phyloP scores from a whole-genome alignment of 2,329 filamentous ascomycete species.

The Aureobasidium sp. region DNA sequence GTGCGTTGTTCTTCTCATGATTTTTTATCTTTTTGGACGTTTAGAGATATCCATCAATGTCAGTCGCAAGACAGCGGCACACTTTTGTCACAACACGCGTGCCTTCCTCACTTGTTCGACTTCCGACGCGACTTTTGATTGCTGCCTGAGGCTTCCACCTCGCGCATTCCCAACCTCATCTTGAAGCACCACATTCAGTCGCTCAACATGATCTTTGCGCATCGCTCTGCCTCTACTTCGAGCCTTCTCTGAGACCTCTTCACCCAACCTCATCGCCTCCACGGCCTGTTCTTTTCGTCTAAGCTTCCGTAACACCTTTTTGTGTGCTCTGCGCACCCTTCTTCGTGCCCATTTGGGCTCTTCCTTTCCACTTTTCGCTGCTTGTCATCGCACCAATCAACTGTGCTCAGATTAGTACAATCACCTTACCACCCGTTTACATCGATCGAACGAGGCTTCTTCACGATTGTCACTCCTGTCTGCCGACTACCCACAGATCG shows the following conservation, averaged over 20 bases:
- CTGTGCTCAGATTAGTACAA: not conserved
- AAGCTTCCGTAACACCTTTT: not conserved
- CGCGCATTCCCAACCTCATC: not conserved
- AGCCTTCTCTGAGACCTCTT: not conserved
- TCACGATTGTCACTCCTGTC: not conserved
- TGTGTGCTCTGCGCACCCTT: not conserved
- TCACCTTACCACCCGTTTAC: not conserved
- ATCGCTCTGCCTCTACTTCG: not conserved
- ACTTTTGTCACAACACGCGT: not conserved
- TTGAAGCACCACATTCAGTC: too few relatives aligned
- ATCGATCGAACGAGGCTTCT: not conserved
- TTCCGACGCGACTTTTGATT: not conserved
- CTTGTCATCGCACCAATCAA: not conserved
- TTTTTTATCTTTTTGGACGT: not conserved
- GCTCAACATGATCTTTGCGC: not conserved
- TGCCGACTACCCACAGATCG: not conserved
- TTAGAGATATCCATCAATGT: constrained; percentile 12
- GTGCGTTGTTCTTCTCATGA: not conserved
- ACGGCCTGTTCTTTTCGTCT: not conserved
- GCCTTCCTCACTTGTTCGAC: not conserved
- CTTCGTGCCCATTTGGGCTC: not conserved
- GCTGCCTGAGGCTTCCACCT: not conserved
- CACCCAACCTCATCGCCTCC: too few relatives aligned
- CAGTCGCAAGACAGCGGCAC: not conserved
- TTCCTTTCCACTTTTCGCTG: too few relatives aligned